phyloP scores from a whole-genome alignment of 257 asterid genomes.

The Jasminum sambac region DNA sequence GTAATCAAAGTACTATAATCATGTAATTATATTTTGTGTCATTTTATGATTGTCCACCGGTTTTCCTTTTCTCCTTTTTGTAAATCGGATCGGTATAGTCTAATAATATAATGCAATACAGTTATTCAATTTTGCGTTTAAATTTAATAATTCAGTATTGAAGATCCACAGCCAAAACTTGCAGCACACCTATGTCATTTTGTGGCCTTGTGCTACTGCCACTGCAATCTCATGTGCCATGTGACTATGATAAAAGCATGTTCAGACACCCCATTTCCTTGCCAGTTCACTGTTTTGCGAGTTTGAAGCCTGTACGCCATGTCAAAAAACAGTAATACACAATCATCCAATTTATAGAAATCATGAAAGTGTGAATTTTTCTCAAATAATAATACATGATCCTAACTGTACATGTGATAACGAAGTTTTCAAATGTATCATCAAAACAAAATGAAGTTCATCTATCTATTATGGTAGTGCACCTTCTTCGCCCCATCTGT shows the following conservation, averaged over 20 bases:
- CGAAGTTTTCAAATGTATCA: too few relatives aligned
- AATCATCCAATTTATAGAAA: too few relatives aligned
- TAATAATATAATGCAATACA: not conserved
- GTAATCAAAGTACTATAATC: constrained; percentile 20
- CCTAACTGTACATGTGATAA: too few relatives aligned
- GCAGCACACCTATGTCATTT: too few relatives aligned
- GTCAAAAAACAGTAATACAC: not conserved
- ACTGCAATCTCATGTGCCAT: not conserved
- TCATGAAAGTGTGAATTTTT: too few relatives aligned
- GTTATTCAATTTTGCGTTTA: not conserved
- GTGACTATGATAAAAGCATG: not conserved
- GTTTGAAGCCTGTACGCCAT: not conserved
- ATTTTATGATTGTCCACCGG: not conserved
- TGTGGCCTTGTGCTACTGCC: too few relatives aligned
- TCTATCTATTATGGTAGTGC: too few relatives aligned
- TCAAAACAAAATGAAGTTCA: too few relatives aligned
- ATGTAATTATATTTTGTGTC: not conserved
- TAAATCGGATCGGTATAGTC: not conserved
- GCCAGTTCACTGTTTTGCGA: not conserved
- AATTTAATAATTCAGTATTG: not conserved
- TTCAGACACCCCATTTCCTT: not conserved
- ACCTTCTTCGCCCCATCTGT: too few relatives aligned
- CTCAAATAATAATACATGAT: too few relatives aligned
- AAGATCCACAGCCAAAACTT: not conserved
- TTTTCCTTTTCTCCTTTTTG: not conserved